A percentile compares a stretch with the other conserved stretches of the same genome.
Evolutionary conservation across 75 land plant species (phyloP).

Genomic region (Ceratopteris richardii): DNA sequence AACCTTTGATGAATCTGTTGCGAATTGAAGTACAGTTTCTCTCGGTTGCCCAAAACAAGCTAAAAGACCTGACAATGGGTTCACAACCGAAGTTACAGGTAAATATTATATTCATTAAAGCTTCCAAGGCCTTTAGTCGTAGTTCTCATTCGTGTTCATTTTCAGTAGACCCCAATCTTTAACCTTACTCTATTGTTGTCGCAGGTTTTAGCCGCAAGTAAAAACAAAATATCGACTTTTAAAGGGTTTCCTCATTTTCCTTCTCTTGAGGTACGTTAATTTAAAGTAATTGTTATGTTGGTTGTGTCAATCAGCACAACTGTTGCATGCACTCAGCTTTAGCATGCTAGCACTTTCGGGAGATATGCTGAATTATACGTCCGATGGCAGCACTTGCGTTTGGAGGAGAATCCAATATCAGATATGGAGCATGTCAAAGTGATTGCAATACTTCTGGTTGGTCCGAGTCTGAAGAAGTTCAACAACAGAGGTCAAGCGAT

Average conservation of each 20-base stretch:
- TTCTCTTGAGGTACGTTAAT: slow-evolving; percentile 16
- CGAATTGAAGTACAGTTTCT: too few species aligned
- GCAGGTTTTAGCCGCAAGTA: slow-evolving; percentile 28
- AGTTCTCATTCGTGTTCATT: too few species aligned
- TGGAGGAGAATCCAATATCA: slow-evolving; percentile 28
- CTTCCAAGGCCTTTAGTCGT: too few species aligned
- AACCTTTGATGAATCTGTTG: too few species aligned
- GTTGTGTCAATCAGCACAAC: neutral
- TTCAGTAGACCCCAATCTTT: too few species aligned
- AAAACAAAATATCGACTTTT: slow-evolving; percentile 27
- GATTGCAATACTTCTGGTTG: slow-evolving; percentile 16
- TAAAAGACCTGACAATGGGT: slow-evolving; percentile 85
- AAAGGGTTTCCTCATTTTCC: slow-evolving; percentile 29
- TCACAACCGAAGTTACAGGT: slow-evolving; percentile 92
- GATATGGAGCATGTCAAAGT: slow-evolving; percentile 23
- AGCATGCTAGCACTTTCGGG: too few species aligned
- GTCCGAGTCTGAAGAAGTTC: slow-evolving; percentile 25
- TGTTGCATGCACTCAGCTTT: too few species aligned
- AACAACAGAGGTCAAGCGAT: slow-evolving; percentile 10
- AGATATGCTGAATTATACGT: too few species aligned
- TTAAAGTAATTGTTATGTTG: neutral
- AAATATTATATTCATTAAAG: neutral
- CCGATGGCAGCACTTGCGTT: slow-evolving; percentile 23
- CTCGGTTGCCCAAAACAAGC: slow-evolving; percentile 91
- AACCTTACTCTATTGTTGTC: too few species aligned